Evolutionary conservation across 164 flowering plant species (phyloP).

Genomic region (Umbilicus rupestris): DNA sequence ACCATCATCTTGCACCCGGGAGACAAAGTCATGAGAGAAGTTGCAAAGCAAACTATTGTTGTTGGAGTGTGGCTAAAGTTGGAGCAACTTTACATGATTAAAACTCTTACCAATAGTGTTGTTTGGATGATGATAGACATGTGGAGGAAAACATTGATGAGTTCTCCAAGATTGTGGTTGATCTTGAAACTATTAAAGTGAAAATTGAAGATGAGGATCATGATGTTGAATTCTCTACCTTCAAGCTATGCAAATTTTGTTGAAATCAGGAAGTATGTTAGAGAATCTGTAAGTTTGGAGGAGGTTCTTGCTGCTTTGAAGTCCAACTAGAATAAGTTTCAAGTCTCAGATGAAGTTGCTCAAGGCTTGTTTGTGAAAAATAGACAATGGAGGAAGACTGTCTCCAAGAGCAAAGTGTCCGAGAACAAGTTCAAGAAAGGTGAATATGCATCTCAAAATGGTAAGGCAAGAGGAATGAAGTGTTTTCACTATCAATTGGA

Average conservation of each 20-base stretch:
- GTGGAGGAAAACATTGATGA: not conserved
- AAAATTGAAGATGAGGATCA: not conserved
- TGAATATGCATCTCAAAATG: too few relatives aligned
- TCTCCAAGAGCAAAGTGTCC: too few relatives aligned
- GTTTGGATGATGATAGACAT: not conserved
- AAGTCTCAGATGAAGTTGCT: not conserved
- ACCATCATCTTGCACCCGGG: not conserved
- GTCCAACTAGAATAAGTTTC: not conserved
- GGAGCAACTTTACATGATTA: not conserved
- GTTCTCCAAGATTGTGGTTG: not conserved
- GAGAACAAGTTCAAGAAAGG: too few relatives aligned
- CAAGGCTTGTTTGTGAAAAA: not conserved
- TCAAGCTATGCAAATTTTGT: not conserved
- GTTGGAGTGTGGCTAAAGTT: not conserved
- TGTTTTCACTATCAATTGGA: too few relatives aligned
- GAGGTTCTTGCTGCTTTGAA: not conserved
- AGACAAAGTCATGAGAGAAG: not conserved
- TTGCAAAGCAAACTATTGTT: not conserved
- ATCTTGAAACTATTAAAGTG: not conserved
- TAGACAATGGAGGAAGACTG: too few relatives aligned
- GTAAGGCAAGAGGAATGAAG: too few relatives aligned
- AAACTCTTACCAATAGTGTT: not conserved
- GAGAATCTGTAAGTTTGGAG: too few relatives aligned
- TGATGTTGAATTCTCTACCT: too few relatives aligned
- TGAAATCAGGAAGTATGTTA: not conserved